Conservation (phyloP, 352 stramenopile genomes). For the Pythium scleroteichum region DNA sequence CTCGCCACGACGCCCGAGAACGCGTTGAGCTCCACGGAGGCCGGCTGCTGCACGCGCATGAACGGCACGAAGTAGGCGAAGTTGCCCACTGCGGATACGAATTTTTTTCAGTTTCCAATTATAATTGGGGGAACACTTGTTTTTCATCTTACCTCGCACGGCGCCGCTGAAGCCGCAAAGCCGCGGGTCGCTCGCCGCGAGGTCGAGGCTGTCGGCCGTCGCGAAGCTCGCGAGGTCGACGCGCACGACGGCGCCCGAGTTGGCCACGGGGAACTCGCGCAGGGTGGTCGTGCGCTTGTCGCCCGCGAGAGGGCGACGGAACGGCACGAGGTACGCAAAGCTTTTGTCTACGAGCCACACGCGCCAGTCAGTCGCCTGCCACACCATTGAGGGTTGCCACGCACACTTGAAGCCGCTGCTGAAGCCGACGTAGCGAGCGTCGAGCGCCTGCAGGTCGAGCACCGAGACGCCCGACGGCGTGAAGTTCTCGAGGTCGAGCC, state of each 20-base stretch:
- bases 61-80: conserved; percentile 78
- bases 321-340: conserved; percentile 64
- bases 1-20: conserved; percentile 67
- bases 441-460: conserved; percentile 51
- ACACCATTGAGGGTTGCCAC: conserved; percentile 4
- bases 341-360: conserved; percentile 41
- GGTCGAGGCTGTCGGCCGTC: conserved; percentile 48
- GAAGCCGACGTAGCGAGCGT: conserved; percentile 67
- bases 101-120: no score
- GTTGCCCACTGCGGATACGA: conserved; percentile 43
- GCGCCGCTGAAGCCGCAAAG: conserved; percentile 71
- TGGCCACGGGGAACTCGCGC: conserved; percentile 68
- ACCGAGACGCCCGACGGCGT: conserved; percentile 36
- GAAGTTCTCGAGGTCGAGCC: conserved; percentile 55
- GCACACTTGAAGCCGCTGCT: conserved; percentile 60
- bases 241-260: conserved; percentile 61
- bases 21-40: conserved; percentile 40
- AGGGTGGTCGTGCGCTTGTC: conserved; percentile 65
- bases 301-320: conserved; percentile 36
- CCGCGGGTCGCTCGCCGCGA: conserved; percentile 41
- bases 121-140: no score
- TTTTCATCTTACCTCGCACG: conserved; percentile 46
- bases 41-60: conserved; percentile 47
- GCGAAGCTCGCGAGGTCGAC: conserved; percentile 56
- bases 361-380: no score